These are phyloP conservation scores for Mariannaea elegans DNA, from an alignment of 2,329 filamentous ascomycete species.

Conservation along the genomic window DNA sequence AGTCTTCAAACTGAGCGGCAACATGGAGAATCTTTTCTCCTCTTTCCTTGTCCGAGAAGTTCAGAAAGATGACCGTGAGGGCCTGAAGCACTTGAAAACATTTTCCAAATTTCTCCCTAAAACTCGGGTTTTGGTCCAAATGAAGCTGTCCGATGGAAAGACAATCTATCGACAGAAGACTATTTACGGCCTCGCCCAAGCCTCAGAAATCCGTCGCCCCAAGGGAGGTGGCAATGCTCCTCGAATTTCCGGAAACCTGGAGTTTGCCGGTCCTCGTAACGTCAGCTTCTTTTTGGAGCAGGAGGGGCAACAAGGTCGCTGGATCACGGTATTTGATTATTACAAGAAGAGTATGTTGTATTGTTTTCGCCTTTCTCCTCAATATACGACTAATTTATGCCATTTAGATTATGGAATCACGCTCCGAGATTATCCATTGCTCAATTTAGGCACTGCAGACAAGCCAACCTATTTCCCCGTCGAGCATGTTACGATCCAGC, in stretches of 20 bases:
- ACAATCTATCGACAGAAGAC: constrained; percentile 42
- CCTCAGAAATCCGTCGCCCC: constrained; percentile 31
- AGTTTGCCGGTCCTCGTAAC: constrained; percentile 45
- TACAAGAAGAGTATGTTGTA: constrained; percentile 52
- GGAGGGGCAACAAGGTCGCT: constrained; percentile 36
- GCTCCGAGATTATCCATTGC: constrained; percentile 60
- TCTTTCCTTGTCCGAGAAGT: constrained; percentile 31
- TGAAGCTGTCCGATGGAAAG: constrained; percentile 44
- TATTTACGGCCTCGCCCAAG: constrained; percentile 42
- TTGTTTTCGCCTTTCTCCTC: neutral
- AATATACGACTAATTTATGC: constrained; percentile 11
- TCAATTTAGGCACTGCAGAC: constrained; percentile 70
- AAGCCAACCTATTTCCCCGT: constrained; percentile 72
- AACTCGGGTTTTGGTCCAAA: constrained; percentile 47
- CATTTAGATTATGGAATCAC: constrained; percentile 46
- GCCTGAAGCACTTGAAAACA: constrained; percentile 32
- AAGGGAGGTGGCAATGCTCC: constrained; percentile 32
- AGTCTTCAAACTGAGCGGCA: constrained; percentile 56
- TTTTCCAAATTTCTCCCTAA: constrained; percentile 51
- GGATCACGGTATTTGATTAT: constrained; percentile 54
- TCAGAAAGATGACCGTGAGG: constrained; percentile 9
- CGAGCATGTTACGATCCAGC: constrained; percentile 70
- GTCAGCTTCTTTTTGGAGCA: constrained; percentile 45
- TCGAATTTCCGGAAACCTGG: constrained; percentile 32
- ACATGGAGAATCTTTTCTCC: constrained; percentile 47